These are phyloP conservation scores for Podospora fimiseda DNA, from an alignment of 495 filamentous ascomycete genomes.

Conservation along the genomic window DNA sequence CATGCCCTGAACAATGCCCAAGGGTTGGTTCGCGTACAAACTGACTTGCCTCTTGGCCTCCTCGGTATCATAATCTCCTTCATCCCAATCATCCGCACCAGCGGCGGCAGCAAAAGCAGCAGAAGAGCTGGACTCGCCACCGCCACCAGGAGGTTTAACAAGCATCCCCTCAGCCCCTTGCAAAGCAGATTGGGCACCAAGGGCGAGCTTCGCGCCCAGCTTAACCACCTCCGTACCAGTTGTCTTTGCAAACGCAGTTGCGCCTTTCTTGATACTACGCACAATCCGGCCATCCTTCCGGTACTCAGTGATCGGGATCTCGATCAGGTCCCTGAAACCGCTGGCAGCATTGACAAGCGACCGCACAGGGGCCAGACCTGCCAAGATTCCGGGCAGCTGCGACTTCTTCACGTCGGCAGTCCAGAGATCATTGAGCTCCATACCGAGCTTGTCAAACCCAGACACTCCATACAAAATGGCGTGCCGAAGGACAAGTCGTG, in stretches of 20 bases:
- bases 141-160: conserved; percentile 40
- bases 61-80: conserved; percentile 55
- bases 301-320: conserved; percentile 88
- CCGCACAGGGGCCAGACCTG: conserved; percentile 83
- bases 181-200: conserved; percentile 86
- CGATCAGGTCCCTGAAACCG: conserved; percentile 77
- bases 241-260: conserved; percentile 79
- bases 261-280: conserved; percentile 85
- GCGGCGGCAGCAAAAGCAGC: conserved; percentile 14
- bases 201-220: conserved; percentile 87
- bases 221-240: conserved; percentile 88
- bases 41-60: conserved; percentile 64
- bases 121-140: conserved; percentile 21
- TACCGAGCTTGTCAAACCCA: conserved; percentile 81
- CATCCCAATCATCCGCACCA: conserved; percentile 30
- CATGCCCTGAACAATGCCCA: conserved; percentile 79
- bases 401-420: conserved; percentile 87
- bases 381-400: conserved; percentile 83
- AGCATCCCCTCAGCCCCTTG: conserved; percentile 82
- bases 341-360: conserved; percentile 84
- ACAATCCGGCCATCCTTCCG: conserved; percentile 89
- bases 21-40: conserved; percentile 86
- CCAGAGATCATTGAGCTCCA: conserved; percentile 92
- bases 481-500: conserved; percentile 79
- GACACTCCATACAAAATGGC: conserved; percentile 87